These are phyloP conservation scores for Saposhnikovia divaricata DNA, from an alignment of 129 eudicot genomes.

Conservation along the genomic window DNA sequence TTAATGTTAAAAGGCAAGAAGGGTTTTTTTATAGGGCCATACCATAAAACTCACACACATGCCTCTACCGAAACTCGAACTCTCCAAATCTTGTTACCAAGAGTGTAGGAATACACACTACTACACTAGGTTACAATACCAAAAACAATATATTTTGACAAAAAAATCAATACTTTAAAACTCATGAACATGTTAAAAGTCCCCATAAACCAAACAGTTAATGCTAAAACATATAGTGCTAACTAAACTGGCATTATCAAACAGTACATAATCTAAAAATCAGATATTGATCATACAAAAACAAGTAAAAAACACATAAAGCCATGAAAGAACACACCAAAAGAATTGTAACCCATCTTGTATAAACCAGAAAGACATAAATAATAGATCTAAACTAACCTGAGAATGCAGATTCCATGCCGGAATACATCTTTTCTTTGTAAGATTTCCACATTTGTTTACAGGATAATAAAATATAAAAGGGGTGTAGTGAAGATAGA, in stretches of 20 bases:
- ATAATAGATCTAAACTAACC: constrained; percentile 6
- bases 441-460: not conserved
- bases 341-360: not conserved
- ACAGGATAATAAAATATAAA: too few species aligned
- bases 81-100: too few species aligned
- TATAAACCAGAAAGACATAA: not conserved
- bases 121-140: too few species aligned
- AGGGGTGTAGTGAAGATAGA: not conserved
- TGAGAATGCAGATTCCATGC: constrained; percentile 11
- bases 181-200: not conserved
- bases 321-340: not conserved
- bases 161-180: not conserved
- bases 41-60: too few species aligned
- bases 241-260: not conserved
- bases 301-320: not conserved
- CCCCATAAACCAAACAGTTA: too few species aligned
- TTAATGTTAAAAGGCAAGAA: too few species aligned
- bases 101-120: too few species aligned
- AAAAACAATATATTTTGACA: not conserved
- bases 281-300: not conserved
- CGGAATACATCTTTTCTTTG: not conserved
- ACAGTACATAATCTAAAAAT: not conserved
- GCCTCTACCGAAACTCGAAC: too few species aligned
- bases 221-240: not conserved
- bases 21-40: too few species aligned